Evolutionary conservation across 2,329 filamentous ascomycete genomes (phyloP), one percentile per base, ranked within the genome.

Genomic region (Aspergillus sp.): DNA sequence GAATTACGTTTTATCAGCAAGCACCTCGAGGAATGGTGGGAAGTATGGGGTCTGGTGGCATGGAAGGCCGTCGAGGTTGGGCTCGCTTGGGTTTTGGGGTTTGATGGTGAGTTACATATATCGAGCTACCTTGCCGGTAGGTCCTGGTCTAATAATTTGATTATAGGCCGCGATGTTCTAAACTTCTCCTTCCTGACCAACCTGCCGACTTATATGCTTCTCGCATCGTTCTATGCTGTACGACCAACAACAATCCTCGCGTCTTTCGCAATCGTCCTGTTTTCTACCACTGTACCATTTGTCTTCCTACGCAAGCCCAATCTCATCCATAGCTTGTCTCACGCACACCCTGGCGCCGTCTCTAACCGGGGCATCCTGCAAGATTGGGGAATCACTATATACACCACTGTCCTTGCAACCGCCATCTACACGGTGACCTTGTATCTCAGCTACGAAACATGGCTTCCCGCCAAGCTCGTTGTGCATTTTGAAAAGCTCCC

Each of bases 181-280:
- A 82, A 85, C 47, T 77, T 91, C 68, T 84, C 84, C 58, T 72
- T 91, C 60, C 79, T 97, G 42, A 87, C 88, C 55, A 87, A 91
- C 74, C 84, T 89, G 19, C 93, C 93, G 44, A 84, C 86, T 66
- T 85, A 89, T 61, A 90, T 89, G 70, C 86, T 97, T 44, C 80
- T 96, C 27, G 81, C 82, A 30, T 86, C 86, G 52, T 96, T 96
- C 79, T 96, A 96, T 82, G 76, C 80, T 37, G 82, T 96, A 64
- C 82, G 83, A 24, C 78, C 83, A 24, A 73, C 79, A 53, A 88
- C 89, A 0, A 81, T 87, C 19, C 68, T 86, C 30, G 77, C 83
- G 40, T 85, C 85, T 37, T 82, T 91, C 51, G 72, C 77, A 34
- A 88, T 93, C 66, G 89, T 93, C 66, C 77, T 89, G 52, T 66